Evolutionary conservation across 2,329 filamentous ascomycete genomes (phyloP), one percentile per base, ranked within the genome.

Genomic region (Sporothrix mexicana): DNA sequence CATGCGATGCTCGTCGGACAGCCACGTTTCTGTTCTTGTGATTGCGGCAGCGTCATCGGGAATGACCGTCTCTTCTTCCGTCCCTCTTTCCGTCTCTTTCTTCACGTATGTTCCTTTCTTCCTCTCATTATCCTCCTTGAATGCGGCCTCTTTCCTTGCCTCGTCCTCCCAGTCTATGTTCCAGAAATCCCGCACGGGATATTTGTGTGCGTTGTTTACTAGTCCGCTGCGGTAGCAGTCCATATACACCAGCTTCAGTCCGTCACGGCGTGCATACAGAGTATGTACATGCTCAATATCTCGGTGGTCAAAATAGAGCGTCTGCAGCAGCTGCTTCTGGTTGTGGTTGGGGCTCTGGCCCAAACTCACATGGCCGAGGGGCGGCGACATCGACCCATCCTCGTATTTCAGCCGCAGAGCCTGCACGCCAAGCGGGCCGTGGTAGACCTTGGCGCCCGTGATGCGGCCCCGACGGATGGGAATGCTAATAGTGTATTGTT

Each of bases 331-430:
- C 20, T 47, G 51, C 17, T 51, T n/a, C 12, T 3, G 43, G 43
- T 57, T 25, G 10, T 55, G 55, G 51, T 5, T 36, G 30, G 30
- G 30, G 30, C 30, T 7, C 1, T 36, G 30, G 30, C 30, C 30
- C 30, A 36, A 64, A 15, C 69, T 55, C 25, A 20, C 25, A 57
- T 36, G 45, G 23, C 69, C 69, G 55, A 73, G n/a, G 9, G 20
- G 43, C 43, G 69, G 69, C 43, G 69, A 73, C 72, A 25, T 69
- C 4, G 69, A 59, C 36, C 72, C 23, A 30, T 73, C 72, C 17
- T 66, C 55, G 59, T 73, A 73, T 36, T 43, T 45, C 55, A 73
- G 51, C 9, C n/a, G 41, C 64, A 73, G 45, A 1, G 72, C 69
- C 30, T 69, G 62, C 20, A 36, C 51, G 6, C 72, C 69, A 20